Evolutionary conservation across 1,284 basidiomycete genomes (phyloP), one percentile per base, ranked within the genome.

Genomic region (Peniophora sp.): DNA sequence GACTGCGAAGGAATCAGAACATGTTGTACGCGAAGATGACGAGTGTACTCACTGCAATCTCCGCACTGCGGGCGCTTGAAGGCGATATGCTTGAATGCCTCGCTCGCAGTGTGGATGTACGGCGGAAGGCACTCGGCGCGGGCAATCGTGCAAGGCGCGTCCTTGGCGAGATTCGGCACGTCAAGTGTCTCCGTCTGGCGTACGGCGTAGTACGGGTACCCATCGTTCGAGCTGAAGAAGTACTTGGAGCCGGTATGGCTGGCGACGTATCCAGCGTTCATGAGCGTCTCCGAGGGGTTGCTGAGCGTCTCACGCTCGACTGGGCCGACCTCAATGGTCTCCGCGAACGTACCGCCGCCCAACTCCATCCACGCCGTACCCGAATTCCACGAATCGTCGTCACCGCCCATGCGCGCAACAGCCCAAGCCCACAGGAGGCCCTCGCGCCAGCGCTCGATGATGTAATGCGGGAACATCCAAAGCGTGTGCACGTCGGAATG

Each of bases 71-170:
- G 62, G 15, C 66, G 57, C 17, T 64, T 58, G 58, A 76, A 78
- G 0, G 75, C 67, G 37, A 77, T 62, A 24, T 69, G 62, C 58
- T 68, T 74, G 62, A 78, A 76, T 58, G 76, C 66, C 15, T 68
- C 66, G 10, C 58, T 60, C 0, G 70, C 62, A 17, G 22, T 47
- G 0, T 61, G 50, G 15, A 60, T 52, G 17, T 55, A 52, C 34
- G 62, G 54, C 2, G 37, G 44, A 48, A 51, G 46, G 48, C 53
- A 54, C 37, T 54, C 51, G 15, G 47, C 51, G 45, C 49, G 52
- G 47, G 35, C 36, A 41, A 47, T 45, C 11, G 51, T 46, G 53
- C 48, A 51, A 50, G n/a, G 43, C 20, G n/a, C n/a, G n/a, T 37
- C 43, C 45, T 42, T 50, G 36, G n/a, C 27, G 6, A 32, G 27